Percentiles rank a stretch among this genome's conserved stretches.
phyloP scores from a whole-genome alignment of 2,329 filamentous ascomycete genomes.

The Aphanocladium album region DNA sequence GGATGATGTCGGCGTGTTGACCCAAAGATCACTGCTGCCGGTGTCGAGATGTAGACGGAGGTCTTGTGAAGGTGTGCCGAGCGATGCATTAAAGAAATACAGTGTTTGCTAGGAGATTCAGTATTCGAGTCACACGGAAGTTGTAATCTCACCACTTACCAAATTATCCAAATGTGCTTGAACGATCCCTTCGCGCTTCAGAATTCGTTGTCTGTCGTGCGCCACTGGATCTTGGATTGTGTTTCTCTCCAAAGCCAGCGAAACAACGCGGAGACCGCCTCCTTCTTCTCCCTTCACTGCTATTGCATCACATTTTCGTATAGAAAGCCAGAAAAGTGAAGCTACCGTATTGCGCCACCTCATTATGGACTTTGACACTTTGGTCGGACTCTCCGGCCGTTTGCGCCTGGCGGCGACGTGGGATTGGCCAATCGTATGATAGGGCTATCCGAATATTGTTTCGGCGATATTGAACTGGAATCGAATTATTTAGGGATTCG shows the following conservation, averaged over 20 bases:
- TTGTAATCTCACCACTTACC: neutral
- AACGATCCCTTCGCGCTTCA: conserved; percentile 38
- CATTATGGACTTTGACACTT: neutral
- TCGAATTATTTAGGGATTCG: neutral
- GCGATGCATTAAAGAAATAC: conserved; percentile 58
- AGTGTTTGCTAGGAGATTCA: conserved; percentile 45
- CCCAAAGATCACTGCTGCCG: conserved; percentile 65
- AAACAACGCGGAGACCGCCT: conserved; percentile 39
- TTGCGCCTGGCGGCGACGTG: no score
- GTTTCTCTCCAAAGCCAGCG: conserved; percentile 36
- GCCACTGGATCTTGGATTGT: conserved; percentile 35
- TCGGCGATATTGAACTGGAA: neutral
- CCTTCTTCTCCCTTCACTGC: conserved; percentile 25
- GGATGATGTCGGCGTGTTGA: conserved; percentile 59
- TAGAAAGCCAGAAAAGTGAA: neutral
- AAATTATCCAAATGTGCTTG: conserved; percentile 23
- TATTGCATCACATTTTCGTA: neutral
- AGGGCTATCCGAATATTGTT: neutral
- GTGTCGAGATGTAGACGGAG: conserved; percentile 61
- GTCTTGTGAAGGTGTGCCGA: conserved; percentile 57
- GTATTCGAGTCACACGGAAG: neutral
- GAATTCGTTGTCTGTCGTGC: conserved; percentile 38
- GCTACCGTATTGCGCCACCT: neutral
- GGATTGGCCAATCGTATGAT: neutral
- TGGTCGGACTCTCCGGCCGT: neutral